Evolutionary conservation across 495 filamentous ascomycete genomes (phyloP).

Genomic region (Aspergillus hancockii): DNA sequence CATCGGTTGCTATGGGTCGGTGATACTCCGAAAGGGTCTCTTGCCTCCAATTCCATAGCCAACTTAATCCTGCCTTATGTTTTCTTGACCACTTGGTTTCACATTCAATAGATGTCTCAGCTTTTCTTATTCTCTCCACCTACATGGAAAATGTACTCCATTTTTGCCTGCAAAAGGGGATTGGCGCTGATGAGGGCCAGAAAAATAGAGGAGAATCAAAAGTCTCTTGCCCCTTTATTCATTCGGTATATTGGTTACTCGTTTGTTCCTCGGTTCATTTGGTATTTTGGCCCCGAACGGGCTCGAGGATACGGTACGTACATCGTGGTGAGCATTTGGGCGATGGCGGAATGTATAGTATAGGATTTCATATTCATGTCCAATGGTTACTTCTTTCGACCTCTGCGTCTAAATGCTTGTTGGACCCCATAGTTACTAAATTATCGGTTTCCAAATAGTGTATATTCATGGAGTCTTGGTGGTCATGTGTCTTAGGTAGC

Average conservation of each 20-base stretch:
- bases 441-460: not conserved
- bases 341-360: not conserved
- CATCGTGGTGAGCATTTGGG: not conserved
- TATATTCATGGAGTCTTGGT: not conserved
- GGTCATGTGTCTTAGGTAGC: not conserved
- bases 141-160: not conserved
- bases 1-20: constrained; percentile 34
- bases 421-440: not conserved
- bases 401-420: not conserved
- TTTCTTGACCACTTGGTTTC: constrained; percentile 16
- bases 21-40: constrained; percentile 23
- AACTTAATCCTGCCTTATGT: constrained; percentile 20
- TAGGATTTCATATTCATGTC: not conserved
- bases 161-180: not conserved
- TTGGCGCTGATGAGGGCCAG: constrained; percentile 12
- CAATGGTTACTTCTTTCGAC: not conserved
- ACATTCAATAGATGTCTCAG: not conserved
- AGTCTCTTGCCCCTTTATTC: not conserved
- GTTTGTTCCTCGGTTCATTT: not conserved
- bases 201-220: constrained; percentile 15
- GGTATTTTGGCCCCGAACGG: not conserved
- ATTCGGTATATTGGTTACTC: not conserved
- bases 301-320: not conserved
- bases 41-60: constrained; percentile 28
- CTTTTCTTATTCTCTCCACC: not conserved